Percentiles rank a stretch among this genome's conserved stretches.
These are phyloP conservation scores for Fusarium coicis DNA, from an alignment of 2,329 filamentous ascomycete species.

Conservation along the genomic window DNA sequence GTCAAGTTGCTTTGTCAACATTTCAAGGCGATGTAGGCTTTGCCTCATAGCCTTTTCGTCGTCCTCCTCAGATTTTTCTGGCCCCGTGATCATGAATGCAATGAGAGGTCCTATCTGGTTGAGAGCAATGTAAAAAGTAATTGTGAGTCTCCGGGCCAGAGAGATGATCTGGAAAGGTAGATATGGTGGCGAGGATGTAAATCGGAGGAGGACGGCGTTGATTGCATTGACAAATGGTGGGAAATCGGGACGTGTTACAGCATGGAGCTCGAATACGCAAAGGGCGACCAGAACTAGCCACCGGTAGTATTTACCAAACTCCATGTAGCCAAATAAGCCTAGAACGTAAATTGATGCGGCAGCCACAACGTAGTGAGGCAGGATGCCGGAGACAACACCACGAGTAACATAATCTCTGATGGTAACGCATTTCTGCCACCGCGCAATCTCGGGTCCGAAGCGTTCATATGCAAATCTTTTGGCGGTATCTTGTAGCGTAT, in stretches of 20 bases:
- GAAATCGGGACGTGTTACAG: constrained; percentile 64
- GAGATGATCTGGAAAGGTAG: constrained; percentile 87
- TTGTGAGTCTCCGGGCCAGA: constrained; percentile 77
- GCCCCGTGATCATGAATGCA: constrained; percentile 47
- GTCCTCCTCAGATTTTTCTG: constrained; percentile 43
- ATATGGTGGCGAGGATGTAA: constrained; percentile 66
- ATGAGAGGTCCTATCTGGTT: constrained; percentile 81
- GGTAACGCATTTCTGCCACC: constrained; percentile 74
- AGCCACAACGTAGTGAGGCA: constrained; percentile 70
- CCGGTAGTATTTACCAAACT: constrained; percentile 73
- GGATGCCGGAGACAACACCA: constrained; percentile 67
- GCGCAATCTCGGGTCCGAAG: constrained; percentile 78
- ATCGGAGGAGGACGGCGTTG: constrained; percentile 56
- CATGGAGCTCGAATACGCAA: constrained; percentile 66
- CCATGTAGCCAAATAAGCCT: constrained; percentile 73
- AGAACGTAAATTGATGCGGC: constrained; percentile 69
- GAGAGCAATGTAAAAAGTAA: constrained; percentile 86
- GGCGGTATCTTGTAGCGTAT: constrained; percentile 80
- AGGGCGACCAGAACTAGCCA: constrained; percentile 68
- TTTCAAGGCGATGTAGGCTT: constrained; percentile 75
- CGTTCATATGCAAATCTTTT: constrained; percentile 90
- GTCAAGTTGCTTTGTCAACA: constrained; percentile 68
- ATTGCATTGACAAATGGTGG: constrained; percentile 58
- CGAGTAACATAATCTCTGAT: constrained; percentile 77
- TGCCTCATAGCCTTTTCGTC: constrained; percentile 66